Evolutionary conservation across 1,139 yeast species (phyloP).

Genomic region (Blastobotrys serpentis): DNA sequence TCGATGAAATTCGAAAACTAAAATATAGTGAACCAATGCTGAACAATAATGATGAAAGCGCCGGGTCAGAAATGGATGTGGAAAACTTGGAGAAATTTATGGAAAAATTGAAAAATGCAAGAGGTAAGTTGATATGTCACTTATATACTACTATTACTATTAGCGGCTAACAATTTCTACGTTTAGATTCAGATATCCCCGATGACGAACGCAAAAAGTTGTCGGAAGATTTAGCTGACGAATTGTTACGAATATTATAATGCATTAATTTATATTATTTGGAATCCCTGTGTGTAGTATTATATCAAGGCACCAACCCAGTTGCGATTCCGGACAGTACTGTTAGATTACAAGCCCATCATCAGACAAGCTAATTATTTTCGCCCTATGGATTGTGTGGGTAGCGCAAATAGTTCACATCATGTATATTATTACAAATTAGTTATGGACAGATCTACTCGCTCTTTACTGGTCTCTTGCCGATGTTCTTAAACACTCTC

Average conservation of each 20-base stretch:
- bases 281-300: too few relatives aligned
- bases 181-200: conserved; percentile 18
- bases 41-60: conserved; percentile 1
- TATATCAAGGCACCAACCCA: too few relatives aligned
- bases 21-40: conserved; percentile 20
- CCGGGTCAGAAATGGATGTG: conserved; percentile 24
- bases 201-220: conserved; percentile 30
- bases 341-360: too few relatives aligned
- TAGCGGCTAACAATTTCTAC: too few relatives aligned
- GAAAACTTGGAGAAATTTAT: conserved; percentile 31
- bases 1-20: conserved; percentile 19
- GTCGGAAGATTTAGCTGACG: conserved; percentile 33
- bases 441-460: conserved; percentile 16
- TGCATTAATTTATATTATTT: too few relatives aligned
- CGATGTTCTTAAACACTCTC: conserved; percentile 35
- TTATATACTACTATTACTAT: too few relatives aligned
- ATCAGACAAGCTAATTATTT: too few relatives aligned
- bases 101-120: conserved; percentile 24
- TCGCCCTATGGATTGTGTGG: too few relatives aligned
- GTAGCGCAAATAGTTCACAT: too few relatives aligned
- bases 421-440: not conserved
- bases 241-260: conserved; percentile 27
- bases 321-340: too few relatives aligned
- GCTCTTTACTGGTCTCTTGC: conserved; percentile 31
- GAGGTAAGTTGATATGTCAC: conserved; percentile 11